A percentile compares a stretch with the other conserved stretches of the same genome.
These are phyloP conservation scores for Fusarium pseudonygamai DNA, from an alignment of 2,329 filamentous ascomycete genomes.

Conservation along the genomic window DNA sequence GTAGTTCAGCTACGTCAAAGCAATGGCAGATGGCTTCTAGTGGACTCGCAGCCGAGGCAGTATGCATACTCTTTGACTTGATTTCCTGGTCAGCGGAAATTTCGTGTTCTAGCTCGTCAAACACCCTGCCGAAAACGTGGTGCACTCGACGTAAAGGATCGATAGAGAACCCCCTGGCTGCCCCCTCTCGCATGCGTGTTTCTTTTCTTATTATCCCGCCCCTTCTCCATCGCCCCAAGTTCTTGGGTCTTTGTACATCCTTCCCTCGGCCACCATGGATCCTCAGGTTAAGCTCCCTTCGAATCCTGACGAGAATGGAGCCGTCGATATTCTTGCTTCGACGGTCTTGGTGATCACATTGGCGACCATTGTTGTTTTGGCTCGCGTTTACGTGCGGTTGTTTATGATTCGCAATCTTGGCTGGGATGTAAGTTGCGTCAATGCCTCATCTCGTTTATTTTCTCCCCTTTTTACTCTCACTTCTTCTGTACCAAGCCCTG, in stretches of 20 bases:
- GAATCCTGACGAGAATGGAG: conserved; percentile 49
- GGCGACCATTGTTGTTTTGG: conserved; percentile 50
- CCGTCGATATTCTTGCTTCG: conserved; percentile 51
- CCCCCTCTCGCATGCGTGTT: background rate
- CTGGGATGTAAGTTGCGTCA: conserved; percentile 51
- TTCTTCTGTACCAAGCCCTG: no score
- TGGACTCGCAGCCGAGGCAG: background rate
- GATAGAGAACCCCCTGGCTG: background rate
- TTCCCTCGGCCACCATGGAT: conserved; percentile 28
- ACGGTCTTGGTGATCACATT: conserved; percentile 50
- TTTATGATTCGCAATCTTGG: conserved; percentile 58
- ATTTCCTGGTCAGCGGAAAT: background rate
- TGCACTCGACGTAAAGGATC: background rate
- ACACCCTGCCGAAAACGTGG: conserved; percentile 11
- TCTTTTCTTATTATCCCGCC: conserved; percentile 24
- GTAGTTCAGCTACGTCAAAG: background rate
- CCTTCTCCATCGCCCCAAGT: conserved; percentile 4
- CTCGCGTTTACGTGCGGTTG: conserved; percentile 58
- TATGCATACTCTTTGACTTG: background rate
- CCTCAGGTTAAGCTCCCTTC: conserved; percentile 34
- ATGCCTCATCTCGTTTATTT: background rate
- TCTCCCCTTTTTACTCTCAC: no score
- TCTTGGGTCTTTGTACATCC: conserved; percentile 13
- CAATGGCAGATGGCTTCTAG: background rate
- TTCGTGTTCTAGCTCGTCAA: conserved; percentile 10